phyloP scores from a whole-genome alignment of 1,284 basidiomycete genomes.

The Puccinia hordei region DNA sequence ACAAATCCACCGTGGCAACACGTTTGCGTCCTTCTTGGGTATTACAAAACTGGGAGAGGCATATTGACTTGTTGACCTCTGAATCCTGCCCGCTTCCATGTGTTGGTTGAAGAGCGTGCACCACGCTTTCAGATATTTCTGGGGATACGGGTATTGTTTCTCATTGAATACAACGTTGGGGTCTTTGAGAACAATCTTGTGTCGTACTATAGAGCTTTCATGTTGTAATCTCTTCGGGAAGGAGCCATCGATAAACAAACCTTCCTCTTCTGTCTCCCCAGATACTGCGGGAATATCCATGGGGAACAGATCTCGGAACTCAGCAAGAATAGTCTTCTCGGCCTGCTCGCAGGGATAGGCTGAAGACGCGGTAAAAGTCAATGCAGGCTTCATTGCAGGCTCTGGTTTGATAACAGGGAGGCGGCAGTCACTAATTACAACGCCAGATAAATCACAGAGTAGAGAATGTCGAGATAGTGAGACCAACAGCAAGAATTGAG shows the following conservation, averaged over 20 bases:
- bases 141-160: too few relatives aligned
- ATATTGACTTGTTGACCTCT: constrained; percentile 3
- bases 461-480: not conserved
- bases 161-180: too few relatives aligned
- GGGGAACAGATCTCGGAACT: too few relatives aligned
- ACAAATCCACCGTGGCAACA: constrained; percentile 51
- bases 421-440: not conserved
- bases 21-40: constrained; percentile 53
- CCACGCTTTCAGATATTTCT: too few relatives aligned
- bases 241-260: not conserved
- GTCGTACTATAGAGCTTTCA: not conserved
- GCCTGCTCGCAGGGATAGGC: not conserved
- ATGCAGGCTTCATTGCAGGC: not conserved
- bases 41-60: constrained; percentile 21
- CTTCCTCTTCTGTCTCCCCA: not conserved
- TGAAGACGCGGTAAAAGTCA: not conserved
- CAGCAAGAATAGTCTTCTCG: not conserved
- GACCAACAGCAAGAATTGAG: not conserved
- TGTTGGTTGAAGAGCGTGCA: not conserved
- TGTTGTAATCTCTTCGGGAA: not conserved
- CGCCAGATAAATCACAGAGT: not conserved
- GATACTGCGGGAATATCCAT: constrained; percentile 5
- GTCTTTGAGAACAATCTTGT: constrained; percentile 13
- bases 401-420: too few relatives aligned
- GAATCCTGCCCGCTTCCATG: not conserved